Percentiles rank a stretch among this genome's conserved stretches.
These are phyloP conservation scores for Hypoxylon perforatum DNA, from an alignment of 495 filamentous ascomycete species.

Conservation along the genomic window DNA sequence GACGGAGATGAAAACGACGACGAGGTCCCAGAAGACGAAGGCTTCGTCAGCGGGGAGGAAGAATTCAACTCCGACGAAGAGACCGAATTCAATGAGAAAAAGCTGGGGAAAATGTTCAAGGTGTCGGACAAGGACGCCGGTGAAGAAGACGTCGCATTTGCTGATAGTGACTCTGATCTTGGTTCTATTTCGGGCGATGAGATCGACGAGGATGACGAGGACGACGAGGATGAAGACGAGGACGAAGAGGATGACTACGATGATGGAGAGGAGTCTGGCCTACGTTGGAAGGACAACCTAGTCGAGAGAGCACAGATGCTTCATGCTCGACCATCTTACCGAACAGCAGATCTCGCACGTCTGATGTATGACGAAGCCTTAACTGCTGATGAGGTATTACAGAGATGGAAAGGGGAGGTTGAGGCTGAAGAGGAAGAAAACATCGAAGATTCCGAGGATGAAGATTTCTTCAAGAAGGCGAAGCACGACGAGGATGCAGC, in stretches of 20 bases:
- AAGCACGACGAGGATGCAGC: constrained; percentile 70
- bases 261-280: constrained; percentile 72
- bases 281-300: constrained; percentile 89
- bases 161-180: constrained; percentile 94
- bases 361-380: constrained; percentile 89
- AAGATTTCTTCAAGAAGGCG: constrained; percentile 82
- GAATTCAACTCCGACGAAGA: constrained; percentile 66
- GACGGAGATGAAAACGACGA: constrained; percentile 67
- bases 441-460: constrained; percentile 75
- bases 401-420: constrained; percentile 83
- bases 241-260: constrained; percentile 59
- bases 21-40: constrained; percentile 66
- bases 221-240: constrained; percentile 66
- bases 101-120: constrained; percentile 66
- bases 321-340: constrained; percentile 75
- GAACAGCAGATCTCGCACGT: constrained; percentile 81
- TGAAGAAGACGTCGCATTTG: constrained; percentile 80
- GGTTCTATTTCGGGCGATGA: constrained; percentile 87
- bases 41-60: constrained; percentile 70
- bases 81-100: constrained; percentile 64
- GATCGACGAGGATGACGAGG: constrained; percentile 60
- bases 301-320: constrained; percentile 76
- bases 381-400: constrained; percentile 77
- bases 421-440: constrained; percentile 63
- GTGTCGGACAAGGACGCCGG: constrained; percentile 54